A percentile compares a stretch with the other conserved stretches of the same genome.
phyloP scores from a whole-genome alignment of 371 early-diverging fungal genomes.

The Mortierella sp. region DNA sequence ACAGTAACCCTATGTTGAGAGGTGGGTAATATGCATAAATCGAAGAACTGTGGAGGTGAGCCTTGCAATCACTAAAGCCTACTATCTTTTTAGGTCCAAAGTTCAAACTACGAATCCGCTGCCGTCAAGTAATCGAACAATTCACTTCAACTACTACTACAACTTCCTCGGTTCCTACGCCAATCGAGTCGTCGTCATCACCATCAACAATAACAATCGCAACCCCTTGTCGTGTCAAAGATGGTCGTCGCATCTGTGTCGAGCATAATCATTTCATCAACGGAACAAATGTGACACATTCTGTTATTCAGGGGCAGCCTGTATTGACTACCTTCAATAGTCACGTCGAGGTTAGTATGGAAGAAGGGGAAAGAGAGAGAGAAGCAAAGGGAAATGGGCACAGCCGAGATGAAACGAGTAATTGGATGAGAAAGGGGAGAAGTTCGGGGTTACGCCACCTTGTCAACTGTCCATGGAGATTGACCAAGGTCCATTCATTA shows the following conservation, averaged over 20 bases:
- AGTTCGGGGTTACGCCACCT: background rate
- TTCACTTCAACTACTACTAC: background rate
- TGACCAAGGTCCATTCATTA: background rate
- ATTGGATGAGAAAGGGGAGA: background rate
- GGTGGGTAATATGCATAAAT: no score
- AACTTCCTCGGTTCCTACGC: background rate
- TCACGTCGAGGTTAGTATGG: background rate
- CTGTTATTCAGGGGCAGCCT: slow-evolving; percentile 8
- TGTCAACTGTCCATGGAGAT: background rate
- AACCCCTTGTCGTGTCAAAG: slow-evolving; percentile 8
- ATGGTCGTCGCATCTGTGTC: slow-evolving; percentile 2
- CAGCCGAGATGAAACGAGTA: background rate
- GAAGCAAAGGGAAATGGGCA: background rate
- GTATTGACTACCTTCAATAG: background rate
- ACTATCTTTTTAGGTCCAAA: background rate
- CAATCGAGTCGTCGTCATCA: background rate
- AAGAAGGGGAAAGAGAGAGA: background rate
- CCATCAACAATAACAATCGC: background rate
- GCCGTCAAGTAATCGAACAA: slow-evolving; percentile 17
- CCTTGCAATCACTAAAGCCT: no score
- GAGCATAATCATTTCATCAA: slow-evolving; percentile 29
- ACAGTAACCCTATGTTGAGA: no score
- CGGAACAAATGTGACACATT: slow-evolving; percentile 8
- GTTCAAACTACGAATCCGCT: slow-evolving; percentile 13
- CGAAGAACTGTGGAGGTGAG: no score